Evolutionary conservation across 2,329 filamentous ascomycete species (phyloP).

Genomic region (Uncinocarpus reesii): DNA sequence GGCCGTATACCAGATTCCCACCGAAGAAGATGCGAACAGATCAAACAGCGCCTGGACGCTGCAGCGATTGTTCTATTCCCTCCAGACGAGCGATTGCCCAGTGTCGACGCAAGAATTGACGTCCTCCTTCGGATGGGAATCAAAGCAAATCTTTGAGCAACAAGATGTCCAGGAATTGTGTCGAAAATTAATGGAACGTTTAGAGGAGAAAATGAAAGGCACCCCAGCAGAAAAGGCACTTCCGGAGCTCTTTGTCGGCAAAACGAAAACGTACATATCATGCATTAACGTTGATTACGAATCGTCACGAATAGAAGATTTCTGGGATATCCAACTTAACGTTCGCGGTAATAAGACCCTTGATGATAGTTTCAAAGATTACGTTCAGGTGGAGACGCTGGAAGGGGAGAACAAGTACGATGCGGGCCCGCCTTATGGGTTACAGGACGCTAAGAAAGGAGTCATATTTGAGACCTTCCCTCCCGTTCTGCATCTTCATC

Average conservation of each 20-base stretch:
- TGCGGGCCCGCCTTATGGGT: slow-evolving; percentile 75
- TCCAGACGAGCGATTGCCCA: slow-evolving; percentile 74
- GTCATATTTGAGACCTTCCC: slow-evolving; percentile 67
- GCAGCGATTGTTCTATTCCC: slow-evolving; percentile 85
- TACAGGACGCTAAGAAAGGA: slow-evolving; percentile 95
- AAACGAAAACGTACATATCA: slow-evolving; percentile 96
- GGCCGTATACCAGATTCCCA: slow-evolving; percentile 96
- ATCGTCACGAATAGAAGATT: slow-evolving; percentile 89
- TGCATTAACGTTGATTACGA: slow-evolving; percentile 98
- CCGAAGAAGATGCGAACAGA: slow-evolving; percentile 67
- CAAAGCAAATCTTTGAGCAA: slow-evolving; percentile 94
- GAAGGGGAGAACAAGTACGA: slow-evolving; percentile 98
- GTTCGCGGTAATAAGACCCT: slow-evolving; percentile 88
- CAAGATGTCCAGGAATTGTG: slow-evolving; percentile 97
- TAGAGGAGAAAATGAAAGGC: slow-evolving; percentile 97
- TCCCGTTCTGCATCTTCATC: slow-evolving; percentile 19
- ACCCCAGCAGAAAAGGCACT: slow-evolving; percentile 83
- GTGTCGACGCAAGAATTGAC: slow-evolving; percentile 90
- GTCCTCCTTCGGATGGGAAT: slow-evolving; percentile 96
- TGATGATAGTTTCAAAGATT: slow-evolving; percentile 90
- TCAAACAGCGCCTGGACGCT: slow-evolving; percentile 87
- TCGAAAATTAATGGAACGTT: slow-evolving; percentile 89
- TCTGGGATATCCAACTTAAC: slow-evolving; percentile 98
- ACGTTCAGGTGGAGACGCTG: slow-evolving; percentile 91
- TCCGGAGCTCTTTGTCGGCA: slow-evolving; percentile 85